Evolutionary conservation across 257 asterid species (phyloP).

Genomic region (Mentha longifolia): DNA sequence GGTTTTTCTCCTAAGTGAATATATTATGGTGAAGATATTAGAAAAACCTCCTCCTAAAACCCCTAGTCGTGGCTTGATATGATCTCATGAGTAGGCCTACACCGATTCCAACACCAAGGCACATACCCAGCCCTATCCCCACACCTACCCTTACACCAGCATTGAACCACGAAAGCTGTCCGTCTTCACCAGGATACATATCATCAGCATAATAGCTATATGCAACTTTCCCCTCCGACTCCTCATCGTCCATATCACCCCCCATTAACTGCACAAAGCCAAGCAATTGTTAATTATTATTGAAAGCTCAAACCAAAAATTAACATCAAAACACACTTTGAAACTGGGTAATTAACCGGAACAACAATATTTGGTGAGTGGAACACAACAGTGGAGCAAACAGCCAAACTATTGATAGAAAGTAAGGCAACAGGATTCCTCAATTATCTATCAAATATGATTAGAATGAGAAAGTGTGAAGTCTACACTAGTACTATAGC

Average conservation of each 20-base stretch:
- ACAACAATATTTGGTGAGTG: too few species aligned
- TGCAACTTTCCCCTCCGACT: slow-evolving; percentile 49
- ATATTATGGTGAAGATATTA: slow-evolving; percentile 27
- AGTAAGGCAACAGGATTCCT: neutral
- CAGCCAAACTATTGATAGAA: neutral
- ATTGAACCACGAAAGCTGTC: slow-evolving; percentile 67
- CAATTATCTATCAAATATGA: neutral
- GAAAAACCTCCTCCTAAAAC: slow-evolving; percentile 58
- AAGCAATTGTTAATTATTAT: neutral
- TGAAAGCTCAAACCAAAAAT: neutral
- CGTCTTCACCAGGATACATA: slow-evolving; percentile 63
- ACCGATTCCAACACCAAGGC: slow-evolving; percentile 66
- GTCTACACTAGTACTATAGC: neutral
- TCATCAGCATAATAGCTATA: slow-evolving; percentile 52
- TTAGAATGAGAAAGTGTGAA: neutral
- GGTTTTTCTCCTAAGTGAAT: slow-evolving; percentile 23
- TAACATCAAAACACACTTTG: neutral
- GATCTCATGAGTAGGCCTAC: slow-evolving; percentile 67
- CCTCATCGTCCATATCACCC: slow-evolving; percentile 47
- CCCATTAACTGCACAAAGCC: slow-evolving; percentile 42
- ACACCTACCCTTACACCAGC: slow-evolving; percentile 77
- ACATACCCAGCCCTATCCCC: slow-evolving; percentile 69
- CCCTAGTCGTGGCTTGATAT: slow-evolving; percentile 62
- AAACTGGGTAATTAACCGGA: too few species aligned
- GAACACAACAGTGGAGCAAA: slow-evolving; percentile 16